Evolutionary conservation across 306 rosid genomes (phyloP).

Genomic region (Vachellia pachyceras): DNA sequence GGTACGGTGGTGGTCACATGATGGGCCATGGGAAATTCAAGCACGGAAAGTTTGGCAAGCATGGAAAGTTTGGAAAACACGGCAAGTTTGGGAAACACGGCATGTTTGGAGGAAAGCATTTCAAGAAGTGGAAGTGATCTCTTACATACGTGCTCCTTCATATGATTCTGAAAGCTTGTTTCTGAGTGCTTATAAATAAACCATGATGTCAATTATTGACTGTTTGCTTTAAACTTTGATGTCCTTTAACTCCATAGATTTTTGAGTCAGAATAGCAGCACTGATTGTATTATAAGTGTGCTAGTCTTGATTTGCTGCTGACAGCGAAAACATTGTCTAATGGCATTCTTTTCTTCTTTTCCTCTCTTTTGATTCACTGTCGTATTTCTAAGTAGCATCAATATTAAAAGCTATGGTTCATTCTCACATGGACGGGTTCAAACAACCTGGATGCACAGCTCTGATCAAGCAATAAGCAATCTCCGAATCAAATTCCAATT

Average conservation of each 20-base stretch:
- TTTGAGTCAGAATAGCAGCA: not conserved
- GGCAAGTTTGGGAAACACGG: too few relatives aligned
- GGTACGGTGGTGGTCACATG: slow-evolving; percentile 40
- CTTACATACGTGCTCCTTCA: not conserved
- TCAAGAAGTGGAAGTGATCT: slow-evolving; percentile 59
- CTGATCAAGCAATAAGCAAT: too few relatives aligned
- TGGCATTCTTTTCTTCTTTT: not conserved
- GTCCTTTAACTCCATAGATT: not conserved
- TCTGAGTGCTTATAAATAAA: slow-evolving; percentile 36
- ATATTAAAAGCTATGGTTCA: not conserved
- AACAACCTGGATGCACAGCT: too few relatives aligned
- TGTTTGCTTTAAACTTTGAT: not conserved
- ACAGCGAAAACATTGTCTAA: not conserved
- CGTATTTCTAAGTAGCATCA: too few relatives aligned
- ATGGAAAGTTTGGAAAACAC: slow-evolving; percentile 47
- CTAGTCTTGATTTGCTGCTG: slow-evolving; percentile 9
- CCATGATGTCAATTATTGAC: slow-evolving; percentile 12
- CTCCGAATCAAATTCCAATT: too few relatives aligned
- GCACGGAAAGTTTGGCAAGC: slow-evolving; percentile 49
- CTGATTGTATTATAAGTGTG: not conserved
- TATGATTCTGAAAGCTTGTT: slow-evolving; percentile 1
- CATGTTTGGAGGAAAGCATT: slow-evolving; percentile 24
- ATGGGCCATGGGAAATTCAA: slow-evolving; percentile 46
- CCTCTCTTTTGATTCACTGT: not conserved
- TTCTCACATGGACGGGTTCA: not conserved